A percentile compares a stretch with the other conserved stretches of the same genome.
Conservation (phyloP, 2,329 filamentous ascomycete species). For the Arthroderma sp. region DNA sequence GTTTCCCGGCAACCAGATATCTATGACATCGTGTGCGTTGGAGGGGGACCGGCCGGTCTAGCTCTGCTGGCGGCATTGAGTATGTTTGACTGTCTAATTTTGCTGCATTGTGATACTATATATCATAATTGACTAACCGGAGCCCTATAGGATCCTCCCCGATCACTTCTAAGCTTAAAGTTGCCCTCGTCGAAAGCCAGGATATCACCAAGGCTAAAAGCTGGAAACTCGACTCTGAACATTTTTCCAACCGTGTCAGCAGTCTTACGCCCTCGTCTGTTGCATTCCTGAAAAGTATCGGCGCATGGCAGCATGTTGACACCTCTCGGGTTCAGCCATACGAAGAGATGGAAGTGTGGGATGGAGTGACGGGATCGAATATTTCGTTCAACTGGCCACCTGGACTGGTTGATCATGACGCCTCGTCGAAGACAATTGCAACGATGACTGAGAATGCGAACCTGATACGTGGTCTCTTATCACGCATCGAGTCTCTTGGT, state of each 20-base stretch:
- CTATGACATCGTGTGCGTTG: conserved; percentile 87
- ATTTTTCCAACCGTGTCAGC: conserved; percentile 89
- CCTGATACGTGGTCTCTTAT: conserved; percentile 64
- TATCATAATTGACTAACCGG: conserved; percentile 6
- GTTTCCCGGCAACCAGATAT: conserved; percentile 48
- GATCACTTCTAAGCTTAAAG: conserved; percentile 60
- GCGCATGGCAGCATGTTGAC: conserved; percentile 71
- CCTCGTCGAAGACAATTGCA: conserved; percentile 56
- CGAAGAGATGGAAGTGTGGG: conserved; percentile 97
- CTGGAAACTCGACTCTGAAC: conserved; percentile 53
- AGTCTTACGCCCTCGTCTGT: conserved; percentile 83
- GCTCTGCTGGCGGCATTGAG: conserved; percentile 67
- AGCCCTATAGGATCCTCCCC: conserved; percentile 55
- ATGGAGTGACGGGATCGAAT: conserved; percentile 73
- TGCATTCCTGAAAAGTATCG: conserved; percentile 69
- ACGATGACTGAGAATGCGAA: conserved; percentile 97
- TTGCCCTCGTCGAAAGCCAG: conserved; percentile 85
- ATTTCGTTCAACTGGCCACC: conserved; percentile 72
- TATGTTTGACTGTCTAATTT: conserved; percentile 31
- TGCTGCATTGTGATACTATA: not conserved
- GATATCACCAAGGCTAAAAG: conserved; percentile 58
- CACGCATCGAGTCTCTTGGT: conserved; percentile 57
- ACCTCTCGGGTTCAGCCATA: conserved; percentile 68
- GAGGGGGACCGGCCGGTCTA: conserved; percentile 78
- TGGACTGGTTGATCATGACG: conserved; percentile 30